Base-by-base conservation (phyloP, 2,329 filamentous ascomycete genomes). In the Ophiostoma sp. region DNA sequence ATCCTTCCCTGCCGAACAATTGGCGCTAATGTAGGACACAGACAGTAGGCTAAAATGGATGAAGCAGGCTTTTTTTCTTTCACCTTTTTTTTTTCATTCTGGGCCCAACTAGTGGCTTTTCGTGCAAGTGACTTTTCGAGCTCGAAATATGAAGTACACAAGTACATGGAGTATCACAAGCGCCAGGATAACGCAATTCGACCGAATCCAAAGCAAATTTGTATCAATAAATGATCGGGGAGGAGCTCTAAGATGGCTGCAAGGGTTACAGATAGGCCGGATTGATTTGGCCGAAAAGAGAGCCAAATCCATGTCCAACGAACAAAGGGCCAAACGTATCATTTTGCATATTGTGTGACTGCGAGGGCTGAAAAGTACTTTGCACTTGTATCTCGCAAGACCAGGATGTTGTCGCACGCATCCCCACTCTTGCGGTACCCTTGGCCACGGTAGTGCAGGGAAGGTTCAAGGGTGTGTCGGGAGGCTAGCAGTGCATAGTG, bases 1-100 rank as follows among this genome's bases (percentile, higher is more conserved):
- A 33, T 1, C 31, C 59, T n/a, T n/a, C 59, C 59, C n/a, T 64
- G 59, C 22, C 36, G 36, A 28, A 28, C 42, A 42, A 45, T 6
- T 28, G n/a, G 36, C 61, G 36, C 61, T 66, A 45, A 64, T 45
- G 61, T 45, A 64, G 61, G 36, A 28, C 61, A 66, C 61, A 17
- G 36, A 66, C 61, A 66, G 15, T 36, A 66, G 61, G 36, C 61
- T 64, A 64, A 64, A 42, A 66, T 45, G n/a, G n/a, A 22, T 8
- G 61, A 45, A 66, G 61, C 61, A 66, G 61, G 61, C 61, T 66
- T 66, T 66, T 66, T 17, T 28, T 28, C 17, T 39, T 9, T 36
- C 11, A 15, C 7, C 28, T 31, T 12, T 3, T 2, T 12, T 28
- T 25, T 45, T 63, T 64, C 12, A 66, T 28, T 66, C 12, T 45